Percentiles rank a stretch among this genome's conserved stretches.
phyloP scores from a whole-genome alignment of 2,329 filamentous ascomycete species.

The Sodiomyces alkalinus region DNA sequence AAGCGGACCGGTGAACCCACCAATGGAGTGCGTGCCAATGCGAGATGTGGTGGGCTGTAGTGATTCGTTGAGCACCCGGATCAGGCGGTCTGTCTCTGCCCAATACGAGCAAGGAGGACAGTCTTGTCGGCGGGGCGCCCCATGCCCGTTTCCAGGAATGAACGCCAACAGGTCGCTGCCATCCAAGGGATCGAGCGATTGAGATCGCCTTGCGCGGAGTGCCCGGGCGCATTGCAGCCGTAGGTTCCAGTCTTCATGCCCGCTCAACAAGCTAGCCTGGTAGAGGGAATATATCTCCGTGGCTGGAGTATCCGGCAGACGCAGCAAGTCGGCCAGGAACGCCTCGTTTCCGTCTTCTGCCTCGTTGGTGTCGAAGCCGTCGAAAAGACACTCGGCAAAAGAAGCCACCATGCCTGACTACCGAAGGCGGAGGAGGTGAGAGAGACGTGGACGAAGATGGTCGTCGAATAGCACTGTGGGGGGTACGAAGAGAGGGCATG shows the following conservation, averaged over 20 bases:
- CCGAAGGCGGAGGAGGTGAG: no score
- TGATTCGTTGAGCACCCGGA: conserved; percentile 1
- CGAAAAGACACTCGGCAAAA: conserved; percentile 5
- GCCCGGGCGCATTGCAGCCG: conserved; percentile 18
- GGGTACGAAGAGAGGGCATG: no score
- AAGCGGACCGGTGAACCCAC: no score
- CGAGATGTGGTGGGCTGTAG: no score
- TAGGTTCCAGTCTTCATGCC: conserved; percentile 18
- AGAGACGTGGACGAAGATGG: no score
- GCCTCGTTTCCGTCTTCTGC: conserved; percentile 14
- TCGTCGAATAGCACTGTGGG: no score
- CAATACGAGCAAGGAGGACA: conserved; percentile 15
- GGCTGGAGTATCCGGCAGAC: conserved; percentile 11
- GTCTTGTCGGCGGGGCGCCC: conserved; percentile 3
- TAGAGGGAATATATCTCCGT: conserved; percentile 14
- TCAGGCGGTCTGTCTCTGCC: conserved; percentile 18
- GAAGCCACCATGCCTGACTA: conserved; percentile 4
- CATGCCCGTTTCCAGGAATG: conserved; percentile 12
- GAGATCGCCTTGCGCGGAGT: conserved; percentile 8
- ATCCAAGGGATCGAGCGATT: conserved; percentile 12
- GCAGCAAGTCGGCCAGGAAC: conserved; percentile 17
- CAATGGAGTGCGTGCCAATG: no score
- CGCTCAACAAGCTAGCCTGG: conserved; percentile 16
- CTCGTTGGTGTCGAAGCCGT: conserved; percentile 17
- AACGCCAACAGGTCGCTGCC: conserved; percentile 18